phyloP scores from a whole-genome alignment of 176 grass and related monocot species.

The Paspalum vaginatum region DNA sequence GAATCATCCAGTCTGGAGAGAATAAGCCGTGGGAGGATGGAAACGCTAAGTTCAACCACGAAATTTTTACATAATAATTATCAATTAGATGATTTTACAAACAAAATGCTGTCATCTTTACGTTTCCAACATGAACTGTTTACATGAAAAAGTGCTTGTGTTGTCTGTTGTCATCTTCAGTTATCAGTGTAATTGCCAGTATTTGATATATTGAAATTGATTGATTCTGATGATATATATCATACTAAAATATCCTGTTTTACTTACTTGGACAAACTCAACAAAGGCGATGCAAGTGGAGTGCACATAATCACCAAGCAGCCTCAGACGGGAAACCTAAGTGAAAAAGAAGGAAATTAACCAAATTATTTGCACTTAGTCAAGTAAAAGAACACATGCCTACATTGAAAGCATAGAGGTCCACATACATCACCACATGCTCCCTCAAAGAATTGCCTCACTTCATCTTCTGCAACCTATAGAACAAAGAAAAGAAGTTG shows the following conservation, averaged over 20 bases:
- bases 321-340: constrained; percentile 86
- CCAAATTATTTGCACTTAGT: constrained; percentile 9
- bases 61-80: neutral
- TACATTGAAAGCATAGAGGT: constrained; percentile 32
- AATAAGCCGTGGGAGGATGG: constrained; percentile 16
- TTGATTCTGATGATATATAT: neutral
- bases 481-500: constrained; percentile 10
- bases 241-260: constrained; percentile 6
- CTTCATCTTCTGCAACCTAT: constrained; percentile 73
- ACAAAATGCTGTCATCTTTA: neutral
- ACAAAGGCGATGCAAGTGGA: constrained; percentile 88
- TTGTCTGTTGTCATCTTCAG: neutral
- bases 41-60: neutral
- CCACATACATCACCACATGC: constrained; percentile 73
- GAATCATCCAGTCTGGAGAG: neutral
- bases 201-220: constrained; percentile 7
- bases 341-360: neutral
- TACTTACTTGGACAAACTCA: constrained; percentile 90
- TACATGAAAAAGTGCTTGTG: constrained; percentile 1
- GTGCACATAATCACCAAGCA: constrained; percentile 88
- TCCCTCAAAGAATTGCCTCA: constrained; percentile 81
- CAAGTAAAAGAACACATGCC: constrained; percentile 6
- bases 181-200: neutral
- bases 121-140: neutral
- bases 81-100: neutral